Evolutionary conservation across 1,139 yeast species (phyloP).

Genomic region (Candida sp.): DNA sequence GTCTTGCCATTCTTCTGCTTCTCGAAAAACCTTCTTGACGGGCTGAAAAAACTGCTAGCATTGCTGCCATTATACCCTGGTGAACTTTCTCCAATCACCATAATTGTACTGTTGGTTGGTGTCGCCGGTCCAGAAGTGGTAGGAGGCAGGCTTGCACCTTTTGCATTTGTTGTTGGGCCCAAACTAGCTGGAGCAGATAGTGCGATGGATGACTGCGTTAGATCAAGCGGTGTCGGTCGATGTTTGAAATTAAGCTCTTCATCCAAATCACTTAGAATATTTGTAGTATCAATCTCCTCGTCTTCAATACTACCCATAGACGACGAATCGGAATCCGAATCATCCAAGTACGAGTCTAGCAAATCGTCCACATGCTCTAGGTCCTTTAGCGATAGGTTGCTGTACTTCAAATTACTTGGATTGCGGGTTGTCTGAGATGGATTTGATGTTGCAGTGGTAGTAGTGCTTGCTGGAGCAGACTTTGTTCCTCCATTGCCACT

Average conservation of each 20-base stretch:
- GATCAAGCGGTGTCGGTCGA: slow-evolving; percentile 18
- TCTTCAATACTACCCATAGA: slow-evolving; percentile 29
- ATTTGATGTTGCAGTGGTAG: neutral
- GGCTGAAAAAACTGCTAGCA: slow-evolving; percentile 28
- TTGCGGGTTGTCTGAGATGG: neutral
- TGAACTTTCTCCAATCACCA: slow-evolving; percentile 40
- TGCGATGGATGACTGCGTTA: slow-evolving; percentile 5
- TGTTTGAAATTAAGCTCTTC: slow-evolving; percentile 4
- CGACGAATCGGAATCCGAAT: slow-evolving; percentile 37
- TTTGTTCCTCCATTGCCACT: slow-evolving; percentile 10
- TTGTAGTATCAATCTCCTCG: slow-evolving; percentile 18
- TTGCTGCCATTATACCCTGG: slow-evolving; percentile 31
- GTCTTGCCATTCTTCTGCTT: slow-evolving; percentile 13
- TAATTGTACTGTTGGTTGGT: slow-evolving; percentile 25
- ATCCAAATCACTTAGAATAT: slow-evolving; percentile 13
- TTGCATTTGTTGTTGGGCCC: slow-evolving; percentile 3
- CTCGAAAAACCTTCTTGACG: slow-evolving; percentile 31
- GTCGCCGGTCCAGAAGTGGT: slow-evolving; percentile 8
- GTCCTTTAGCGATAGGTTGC: slow-evolving; percentile 17
- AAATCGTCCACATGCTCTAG: slow-evolving; percentile 49
- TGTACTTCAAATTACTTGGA: slow-evolving; percentile 1
- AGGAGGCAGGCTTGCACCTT: neutral
- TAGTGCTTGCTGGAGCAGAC: slow-evolving; percentile 11
- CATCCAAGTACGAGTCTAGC: slow-evolving; percentile 46
- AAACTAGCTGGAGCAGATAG: too few relatives aligned